Percentiles rank a stretch among this genome's conserved stretches.
These are phyloP conservation scores for Drechslerella coelobrocha DNA, from an alignment of 2,329 filamentous ascomycete species.

Conservation along the genomic window DNA sequence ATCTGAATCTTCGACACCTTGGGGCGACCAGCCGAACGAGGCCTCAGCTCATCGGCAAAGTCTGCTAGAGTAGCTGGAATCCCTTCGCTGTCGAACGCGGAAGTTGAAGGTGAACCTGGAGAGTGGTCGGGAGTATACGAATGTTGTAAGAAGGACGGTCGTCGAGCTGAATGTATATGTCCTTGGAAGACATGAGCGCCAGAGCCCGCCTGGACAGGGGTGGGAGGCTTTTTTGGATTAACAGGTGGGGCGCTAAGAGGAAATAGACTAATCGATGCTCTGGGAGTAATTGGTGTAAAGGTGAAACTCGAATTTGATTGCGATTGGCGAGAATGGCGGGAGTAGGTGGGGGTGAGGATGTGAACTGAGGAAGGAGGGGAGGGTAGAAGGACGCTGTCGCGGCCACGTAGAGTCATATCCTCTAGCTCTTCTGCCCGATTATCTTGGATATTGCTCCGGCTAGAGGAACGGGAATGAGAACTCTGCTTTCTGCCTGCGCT, in stretches of 20 bases:
- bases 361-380: slow-evolving; percentile 38
- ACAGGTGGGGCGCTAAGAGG: slow-evolving; percentile 42
- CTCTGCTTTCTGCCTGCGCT: slow-evolving; percentile 34
- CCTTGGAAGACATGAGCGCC: slow-evolving; percentile 22
- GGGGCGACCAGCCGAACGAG: slow-evolving; percentile 16
- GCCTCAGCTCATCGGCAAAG: slow-evolving; percentile 29
- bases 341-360: slow-evolving; percentile 37
- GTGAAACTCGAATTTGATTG: slow-evolving; percentile 48
- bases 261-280: slow-evolving; percentile 42
- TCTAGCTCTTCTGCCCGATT: slow-evolving; percentile 21
- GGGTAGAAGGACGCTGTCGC: slow-evolving; percentile 40
- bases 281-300: slow-evolving; percentile 39
- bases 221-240: slow-evolving; percentile 22
- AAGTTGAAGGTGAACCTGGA: slow-evolving; percentile 35
- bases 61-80: slow-evolving; percentile 13
- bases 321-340: slow-evolving; percentile 41
- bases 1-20: slow-evolving; percentile 33
- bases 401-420: slow-evolving; percentile 37
- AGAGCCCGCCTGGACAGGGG: slow-evolving; percentile 20
- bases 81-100: slow-evolving; percentile 19
- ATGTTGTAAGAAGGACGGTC: slow-evolving; percentile 46
- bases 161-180: slow-evolving; percentile 20
- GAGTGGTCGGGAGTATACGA: slow-evolving; percentile 18
- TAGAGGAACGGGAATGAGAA: slow-evolving; percentile 45
- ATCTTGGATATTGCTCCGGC: slow-evolving; percentile 37